Base-by-base conservation (phyloP, 805 yeast species). In the Zygoascus tannicola region DNA sequence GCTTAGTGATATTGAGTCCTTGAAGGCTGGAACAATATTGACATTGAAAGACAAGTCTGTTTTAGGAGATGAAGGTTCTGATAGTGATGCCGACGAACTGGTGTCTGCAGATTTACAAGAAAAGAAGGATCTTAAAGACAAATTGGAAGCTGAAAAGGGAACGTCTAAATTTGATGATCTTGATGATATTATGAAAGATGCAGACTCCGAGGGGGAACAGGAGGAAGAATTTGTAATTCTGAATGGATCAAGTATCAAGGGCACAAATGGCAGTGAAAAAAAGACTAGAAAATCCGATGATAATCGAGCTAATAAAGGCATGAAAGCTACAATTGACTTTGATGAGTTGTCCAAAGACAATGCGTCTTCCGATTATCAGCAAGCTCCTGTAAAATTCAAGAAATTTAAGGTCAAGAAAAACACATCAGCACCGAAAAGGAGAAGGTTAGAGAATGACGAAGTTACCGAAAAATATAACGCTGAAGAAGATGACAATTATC, bases 41-140 rank as follows among this genome's bases (percentile, higher is more conserved):
- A 81, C 87, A 0, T 63, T 82, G 40, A 70, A 75, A 39, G 85
- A 79, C 26, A 58, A 58, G 15, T 64, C 59, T 7, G 64, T 63
- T 3, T 28, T 55, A 19, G 57, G 52, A 1, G 65, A 62, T 20
- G 32, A 22, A 4, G 30, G 12, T 12, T 26, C 30, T 26, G 30
- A 12, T 26, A 12, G 30, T 26, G 64, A 59, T 5, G 65, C 59
- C 12, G 60, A 55, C 38, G 59, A 49, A 32, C 64, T 79, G 23
- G 66, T 58, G 22, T 68, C 75, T 41, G 72, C 68, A n/a, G 58
- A 52, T n/a, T 44, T 62, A 18, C 65, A 60, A 45, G 57, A 64
- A n/a, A 53, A 61, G 43, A 51, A 60, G 21, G 59, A 60, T 20
- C 41, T 64, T 7, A 52, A 56, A 26, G 49, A 52, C 22, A 47